Evolutionary conservation across 2,329 filamentous ascomycete species (phyloP).

Genomic region (Cytospora piceicola): DNA sequence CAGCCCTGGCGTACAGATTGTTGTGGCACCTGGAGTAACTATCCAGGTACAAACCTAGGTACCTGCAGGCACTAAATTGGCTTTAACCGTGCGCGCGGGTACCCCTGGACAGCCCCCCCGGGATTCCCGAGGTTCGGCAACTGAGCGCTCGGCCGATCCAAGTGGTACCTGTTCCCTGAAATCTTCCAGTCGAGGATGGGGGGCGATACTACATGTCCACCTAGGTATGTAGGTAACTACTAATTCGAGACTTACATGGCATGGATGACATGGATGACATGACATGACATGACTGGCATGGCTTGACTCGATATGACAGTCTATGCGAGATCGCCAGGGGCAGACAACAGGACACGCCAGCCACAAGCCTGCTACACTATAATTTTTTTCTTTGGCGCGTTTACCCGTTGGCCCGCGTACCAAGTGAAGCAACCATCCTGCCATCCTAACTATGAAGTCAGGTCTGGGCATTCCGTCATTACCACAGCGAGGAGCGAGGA

Average conservation of each 20-base stretch:
- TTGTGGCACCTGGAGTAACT: background rate
- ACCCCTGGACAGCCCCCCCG: background rate
- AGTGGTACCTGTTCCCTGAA: slow-evolving; percentile 7
- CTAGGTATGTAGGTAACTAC: too few relatives aligned
- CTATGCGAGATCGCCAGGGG: slow-evolving; percentile 5
- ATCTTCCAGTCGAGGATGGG: slow-evolving; percentile 11
- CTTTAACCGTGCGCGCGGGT: background rate
- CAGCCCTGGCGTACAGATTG: too few relatives aligned
- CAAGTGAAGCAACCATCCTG: too few relatives aligned
- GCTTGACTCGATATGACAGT: background rate
- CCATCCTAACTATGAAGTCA: too few relatives aligned
- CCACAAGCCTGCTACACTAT: background rate
- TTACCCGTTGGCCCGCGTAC: background rate
- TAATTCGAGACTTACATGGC: background rate
- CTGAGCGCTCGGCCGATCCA: background rate
- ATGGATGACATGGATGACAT: background rate
- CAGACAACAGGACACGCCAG: background rate
- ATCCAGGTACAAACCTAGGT: background rate
- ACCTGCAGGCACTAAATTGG: slow-evolving; percentile 2
- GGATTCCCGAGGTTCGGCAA: background rate
- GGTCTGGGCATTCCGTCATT: background rate
- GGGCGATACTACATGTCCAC: background rate
- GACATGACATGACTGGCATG: background rate
- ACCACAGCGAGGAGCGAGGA: background rate
- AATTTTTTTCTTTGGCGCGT: background rate